Base-by-base conservation (phyloP, 768 basidiomycete genomes). In the Psilocybe tampanensis region DNA sequence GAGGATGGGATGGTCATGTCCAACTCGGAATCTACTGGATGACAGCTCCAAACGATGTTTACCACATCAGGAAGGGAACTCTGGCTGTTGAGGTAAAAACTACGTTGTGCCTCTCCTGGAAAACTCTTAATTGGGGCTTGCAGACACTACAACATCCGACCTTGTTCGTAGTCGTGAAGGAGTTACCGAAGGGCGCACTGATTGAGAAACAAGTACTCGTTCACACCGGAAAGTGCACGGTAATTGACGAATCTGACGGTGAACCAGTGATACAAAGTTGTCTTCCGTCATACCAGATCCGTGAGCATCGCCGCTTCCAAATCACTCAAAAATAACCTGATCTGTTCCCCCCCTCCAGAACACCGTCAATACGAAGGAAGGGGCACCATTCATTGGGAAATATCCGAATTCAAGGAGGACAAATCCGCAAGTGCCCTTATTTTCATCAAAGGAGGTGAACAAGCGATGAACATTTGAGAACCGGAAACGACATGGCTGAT, bases 21-120 rank as follows among this genome's bases (percentile, higher is more conserved):
- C 90, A 92, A 57, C 73, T 82, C 32, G 77, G 78, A n/a, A 69
- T 94, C 17, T 89, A 88, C 63, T 97, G 94, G 87, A 74, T 92
- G n/a, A 70, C 74, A 2, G 68, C 80, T 52, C 49, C 63, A 0
- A 55, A 62, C 12, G 70, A 83, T 62, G 58, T 85, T 1, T 55
- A 64, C 2, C 73, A 68, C 44, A 76, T 83, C 18, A 79, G 74
- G 54, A 62, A 64, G 32, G 80, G 78, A 0, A 75, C 80, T 55
- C 54, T 66, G 45, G 62, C 56, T 41, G 52, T 64, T 23, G 44
- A 66, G 47, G 70, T 72, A 24, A 29, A 11, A 53, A 50, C 44
- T 3, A 4, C 32, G 5, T 34, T 36, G 36, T 32, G 17, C 33
- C 12, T 26, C 56, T 23, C 4, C 18, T 54, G 33, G 21, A 15